A percentile compares a stretch with the other conserved stretches of the same genome.
Conservation (phyloP, 1,284 basidiomycete species). For the Vanrija sp. region DNA sequence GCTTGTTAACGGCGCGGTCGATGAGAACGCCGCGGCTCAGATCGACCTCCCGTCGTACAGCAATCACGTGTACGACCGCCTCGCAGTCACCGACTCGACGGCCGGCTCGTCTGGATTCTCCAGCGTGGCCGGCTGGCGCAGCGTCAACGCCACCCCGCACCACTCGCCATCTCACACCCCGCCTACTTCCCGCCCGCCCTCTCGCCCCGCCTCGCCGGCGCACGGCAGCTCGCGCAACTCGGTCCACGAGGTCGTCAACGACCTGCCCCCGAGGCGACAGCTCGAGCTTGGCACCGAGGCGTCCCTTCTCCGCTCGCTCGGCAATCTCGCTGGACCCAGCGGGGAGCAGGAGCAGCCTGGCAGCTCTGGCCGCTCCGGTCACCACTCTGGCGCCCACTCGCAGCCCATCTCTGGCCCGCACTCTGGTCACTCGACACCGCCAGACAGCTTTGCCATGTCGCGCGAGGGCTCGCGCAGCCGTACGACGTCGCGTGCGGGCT, state of each 20-base stretch:
- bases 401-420: constrained; percentile 12
- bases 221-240: constrained; percentile 9
- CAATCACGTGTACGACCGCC: constrained; percentile 80
- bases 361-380: background rate
- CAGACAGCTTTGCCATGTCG: constrained; percentile 38
- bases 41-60: constrained; percentile 77
- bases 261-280: constrained; percentile 49
- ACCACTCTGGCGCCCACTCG: background rate
- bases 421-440: constrained; percentile 36
- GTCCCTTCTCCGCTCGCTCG: constrained; percentile 68
- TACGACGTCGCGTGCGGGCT: constrained; percentile 46
- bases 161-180: constrained; percentile 31
- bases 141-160: constrained; percentile 19
- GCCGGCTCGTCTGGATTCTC: constrained; percentile 26
- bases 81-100: constrained; percentile 68
- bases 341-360: background rate
- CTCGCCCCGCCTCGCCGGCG: constrained; percentile 39
- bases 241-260: constrained; percentile 9
- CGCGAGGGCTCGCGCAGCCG: constrained; percentile 21
- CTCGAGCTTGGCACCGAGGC: constrained; percentile 64
- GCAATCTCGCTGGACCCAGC: constrained; percentile 28
- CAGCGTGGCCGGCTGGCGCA: constrained; percentile 11
- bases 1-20: constrained; percentile 55
- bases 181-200: constrained; percentile 40
- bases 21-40: constrained; percentile 57